Evolutionary conservation across 2,329 filamentous ascomycete genomes (phyloP), one percentile per base, ranked within the genome.

Genomic region (Aspergillus novofumigatus): DNA sequence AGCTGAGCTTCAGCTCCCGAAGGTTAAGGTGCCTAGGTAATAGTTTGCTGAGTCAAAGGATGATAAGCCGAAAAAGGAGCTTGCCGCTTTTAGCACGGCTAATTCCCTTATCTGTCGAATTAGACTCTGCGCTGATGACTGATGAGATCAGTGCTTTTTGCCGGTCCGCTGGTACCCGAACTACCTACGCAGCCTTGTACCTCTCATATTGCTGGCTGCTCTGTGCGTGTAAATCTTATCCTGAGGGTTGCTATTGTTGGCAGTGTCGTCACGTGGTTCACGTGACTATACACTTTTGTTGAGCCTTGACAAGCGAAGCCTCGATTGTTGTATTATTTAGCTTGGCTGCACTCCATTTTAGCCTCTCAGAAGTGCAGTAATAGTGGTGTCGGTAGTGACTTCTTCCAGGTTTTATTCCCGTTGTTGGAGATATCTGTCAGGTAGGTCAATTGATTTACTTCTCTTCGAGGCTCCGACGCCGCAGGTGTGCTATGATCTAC

Each of bases 71-170:
- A 59, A 51, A 44, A 52, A 20, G 26, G 53, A 35, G 32, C 51
- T 32, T 49, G 32, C 42, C 25, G 45, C 26, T 52, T 51, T 55
- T 49, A 49, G 47, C 52, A 10, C 54, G 56, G 54, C 44, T 55
- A 58, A 56, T 54, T 49, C 8, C 35, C 48, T 20, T 42, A 44
- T 20, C 23, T 47, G 21, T 26, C 57, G 55, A 61, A 61, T 61
- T 1, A 38, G 11, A 35, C 14, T 20, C 21, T 28, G n/a, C 20
- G 38, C 50, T 45, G 32, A 35, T 5, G 11, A 14, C 32, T 35
- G 51, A 53, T 59, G 59, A 56, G 57, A 59, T 60, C 57, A 47
- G 28, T 52, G 17, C n/a, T 20, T 20, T 17, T 52, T 29, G 54
- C 26, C 29, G 41, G 42, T 53, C 54, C 54, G 54, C 38, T 41